These are phyloP conservation scores for Celoporthe dispersa DNA, from an alignment of 2,329 filamentous ascomycete species.

Conservation along the genomic window DNA sequence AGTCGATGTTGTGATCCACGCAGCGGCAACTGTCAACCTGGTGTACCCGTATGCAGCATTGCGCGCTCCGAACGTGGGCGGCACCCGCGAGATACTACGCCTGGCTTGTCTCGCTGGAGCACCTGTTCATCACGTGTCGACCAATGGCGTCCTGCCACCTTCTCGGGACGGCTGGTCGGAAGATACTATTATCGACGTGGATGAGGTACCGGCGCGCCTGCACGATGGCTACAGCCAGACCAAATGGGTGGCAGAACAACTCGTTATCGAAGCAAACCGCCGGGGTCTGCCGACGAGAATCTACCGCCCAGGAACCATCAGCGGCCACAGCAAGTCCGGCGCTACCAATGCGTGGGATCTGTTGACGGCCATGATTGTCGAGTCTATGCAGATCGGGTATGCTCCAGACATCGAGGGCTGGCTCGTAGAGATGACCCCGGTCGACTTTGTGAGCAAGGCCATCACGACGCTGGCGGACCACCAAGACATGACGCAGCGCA, in stretches of 20 bases:
- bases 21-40: constrained; percentile 77
- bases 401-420: constrained; percentile 74
- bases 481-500: constrained; percentile 61
- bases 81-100: constrained; percentile 75
- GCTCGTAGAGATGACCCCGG: constrained; percentile 83
- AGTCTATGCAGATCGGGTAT: constrained; percentile 74
- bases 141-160: constrained; percentile 77
- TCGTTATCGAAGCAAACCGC: constrained; percentile 70
- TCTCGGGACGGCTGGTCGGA: constrained; percentile 74
- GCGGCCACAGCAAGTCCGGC: constrained; percentile 74
- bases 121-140: constrained; percentile 79
- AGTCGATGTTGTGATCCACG: constrained; percentile 76
- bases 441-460: constrained; percentile 78
- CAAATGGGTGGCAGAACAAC: constrained; percentile 80
- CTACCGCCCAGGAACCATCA: constrained; percentile 76
- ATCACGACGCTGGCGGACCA: constrained; percentile 73
- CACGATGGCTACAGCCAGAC: constrained; percentile 78
- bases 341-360: constrained; percentile 81
- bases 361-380: constrained; percentile 75
- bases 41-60: constrained; percentile 82
- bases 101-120: constrained; percentile 69
- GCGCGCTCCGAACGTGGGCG: constrained; percentile 75
- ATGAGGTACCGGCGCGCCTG: constrained; percentile 71
- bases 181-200: constrained; percentile 66
- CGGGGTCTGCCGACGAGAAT: constrained; percentile 73